Conservation (phyloP, 768 basidiomycete genomes). For the Suillus discolor region DNA sequence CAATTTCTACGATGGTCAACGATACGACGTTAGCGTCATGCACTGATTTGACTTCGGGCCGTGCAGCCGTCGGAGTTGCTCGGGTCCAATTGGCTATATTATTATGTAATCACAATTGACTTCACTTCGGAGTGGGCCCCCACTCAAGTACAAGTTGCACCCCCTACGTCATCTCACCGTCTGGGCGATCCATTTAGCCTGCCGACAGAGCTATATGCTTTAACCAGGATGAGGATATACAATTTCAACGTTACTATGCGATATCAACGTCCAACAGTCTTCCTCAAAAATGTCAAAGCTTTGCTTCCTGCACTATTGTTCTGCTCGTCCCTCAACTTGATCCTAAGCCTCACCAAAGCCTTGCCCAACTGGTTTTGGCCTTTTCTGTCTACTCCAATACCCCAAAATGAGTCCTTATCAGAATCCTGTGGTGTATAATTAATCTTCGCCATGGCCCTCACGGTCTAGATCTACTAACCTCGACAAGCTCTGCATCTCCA, state of each 20-base stretch:
- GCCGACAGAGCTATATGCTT: not conserved
- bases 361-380: conserved; percentile 46
- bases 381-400: conserved; percentile 37
- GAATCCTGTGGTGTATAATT: conserved; percentile 17
- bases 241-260: not conserved
- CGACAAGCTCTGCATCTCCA: conserved; percentile 39
- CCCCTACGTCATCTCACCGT: no score
- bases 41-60: no score
- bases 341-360: conserved; percentile 41
- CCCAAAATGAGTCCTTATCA: conserved; percentile 37
- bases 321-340: conserved; percentile 28
- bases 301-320: not conserved
- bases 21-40: no score
- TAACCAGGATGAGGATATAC: not conserved
- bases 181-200: not conserved
- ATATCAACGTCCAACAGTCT: conserved; percentile 1
- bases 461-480: conserved; percentile 30
- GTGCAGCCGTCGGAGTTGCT: no score
- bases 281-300: not conserved
- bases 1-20: not conserved
- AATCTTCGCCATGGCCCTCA: conserved; percentile 10
- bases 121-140: no score
- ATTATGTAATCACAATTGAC: no score
- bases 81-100: no score
- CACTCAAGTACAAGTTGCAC: no score